Conservation (phyloP, 768 basidiomycete species). For the Leccinellum albellum region DNA sequence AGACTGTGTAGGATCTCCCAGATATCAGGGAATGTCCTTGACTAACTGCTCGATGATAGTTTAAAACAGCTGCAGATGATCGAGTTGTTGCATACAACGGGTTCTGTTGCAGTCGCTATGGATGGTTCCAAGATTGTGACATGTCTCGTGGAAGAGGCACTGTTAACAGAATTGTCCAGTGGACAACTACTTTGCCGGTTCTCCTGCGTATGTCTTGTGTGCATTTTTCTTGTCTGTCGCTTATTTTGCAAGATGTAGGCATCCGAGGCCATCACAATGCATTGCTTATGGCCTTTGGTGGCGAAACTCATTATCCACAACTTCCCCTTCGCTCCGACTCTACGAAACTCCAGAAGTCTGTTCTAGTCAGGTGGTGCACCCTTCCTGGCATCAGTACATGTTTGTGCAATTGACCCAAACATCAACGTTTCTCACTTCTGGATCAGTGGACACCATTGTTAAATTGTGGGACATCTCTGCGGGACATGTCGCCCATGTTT, state of each 20-base stretch:
- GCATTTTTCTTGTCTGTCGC: neutral
- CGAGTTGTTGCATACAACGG: constrained; percentile 82
- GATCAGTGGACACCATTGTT: constrained; percentile 92
- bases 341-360: constrained; percentile 67
- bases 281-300: constrained; percentile 75
- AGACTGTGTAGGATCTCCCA: constrained; percentile 31
- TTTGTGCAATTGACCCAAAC: constrained; percentile 81
- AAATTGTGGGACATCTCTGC: constrained; percentile 93
- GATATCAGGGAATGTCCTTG: neutral
- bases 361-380: constrained; percentile 52
- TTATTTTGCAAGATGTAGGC: constrained; percentile 52
- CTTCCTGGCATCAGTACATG: constrained; percentile 88
- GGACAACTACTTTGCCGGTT: constrained; percentile 80
- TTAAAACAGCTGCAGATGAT: constrained; percentile 74
- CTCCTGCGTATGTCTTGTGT: constrained; percentile 59
- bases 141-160: constrained; percentile 80
- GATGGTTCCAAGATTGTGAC: constrained; percentile 82
- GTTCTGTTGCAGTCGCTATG: constrained; percentile 73
- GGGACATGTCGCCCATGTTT: constrained; percentile 89
- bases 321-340: constrained; percentile 75
- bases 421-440: constrained; percentile 89
- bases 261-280: constrained; percentile 75
- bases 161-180: constrained; percentile 75
- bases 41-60: constrained; percentile 36
- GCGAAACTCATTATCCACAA: constrained; percentile 78